Evolutionary conservation across 768 basidiomycete species (phyloP).

Genomic region (Auricularia cornea): DNA sequence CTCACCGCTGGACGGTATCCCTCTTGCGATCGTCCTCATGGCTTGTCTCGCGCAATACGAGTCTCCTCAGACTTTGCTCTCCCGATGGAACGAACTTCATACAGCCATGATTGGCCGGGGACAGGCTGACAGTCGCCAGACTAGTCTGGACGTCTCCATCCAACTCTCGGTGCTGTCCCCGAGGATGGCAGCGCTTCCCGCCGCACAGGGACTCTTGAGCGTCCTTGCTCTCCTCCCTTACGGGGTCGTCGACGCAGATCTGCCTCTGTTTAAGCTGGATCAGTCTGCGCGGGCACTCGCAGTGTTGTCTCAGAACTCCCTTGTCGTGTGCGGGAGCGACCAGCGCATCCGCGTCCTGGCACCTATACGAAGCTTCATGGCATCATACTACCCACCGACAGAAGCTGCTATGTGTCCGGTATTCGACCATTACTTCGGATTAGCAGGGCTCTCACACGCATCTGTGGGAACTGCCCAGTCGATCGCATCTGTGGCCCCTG

Average conservation of each 20-base stretch:
- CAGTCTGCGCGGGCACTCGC: conserved; percentile 6
- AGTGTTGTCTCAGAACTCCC: conserved; percentile 12
- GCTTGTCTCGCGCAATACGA: conserved; percentile 16
- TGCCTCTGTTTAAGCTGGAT: conserved; percentile 8
- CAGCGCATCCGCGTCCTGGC: background rate
- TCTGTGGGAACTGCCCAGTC: too few relatives aligned
- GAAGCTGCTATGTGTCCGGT: background rate
- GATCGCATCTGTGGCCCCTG: too few relatives aligned
- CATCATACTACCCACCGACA: background rate
- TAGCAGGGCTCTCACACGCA: background rate
- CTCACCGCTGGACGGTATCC: conserved; percentile 13
- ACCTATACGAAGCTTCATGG: background rate
- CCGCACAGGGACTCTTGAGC: conserved; percentile 15
- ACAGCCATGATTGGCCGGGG: conserved; percentile 3
- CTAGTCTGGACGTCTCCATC: conserved; percentile 16
- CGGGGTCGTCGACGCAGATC: conserved; percentile 12
- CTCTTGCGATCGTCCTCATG: conserved; percentile 26
- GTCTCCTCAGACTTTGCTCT: conserved; percentile 3
- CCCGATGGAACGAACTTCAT: conserved; percentile 1
- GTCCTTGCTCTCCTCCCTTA: conserved; percentile 19
- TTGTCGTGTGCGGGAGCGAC: conserved; percentile 12
- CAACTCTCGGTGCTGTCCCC: conserved; percentile 15
- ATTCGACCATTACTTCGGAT: background rate
- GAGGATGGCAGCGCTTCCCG: conserved; percentile 12
- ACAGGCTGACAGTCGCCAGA: background rate